phyloP scores from a whole-genome alignment of 2,329 filamentous ascomycete genomes.

The Nigrograna mackinnonii region DNA sequence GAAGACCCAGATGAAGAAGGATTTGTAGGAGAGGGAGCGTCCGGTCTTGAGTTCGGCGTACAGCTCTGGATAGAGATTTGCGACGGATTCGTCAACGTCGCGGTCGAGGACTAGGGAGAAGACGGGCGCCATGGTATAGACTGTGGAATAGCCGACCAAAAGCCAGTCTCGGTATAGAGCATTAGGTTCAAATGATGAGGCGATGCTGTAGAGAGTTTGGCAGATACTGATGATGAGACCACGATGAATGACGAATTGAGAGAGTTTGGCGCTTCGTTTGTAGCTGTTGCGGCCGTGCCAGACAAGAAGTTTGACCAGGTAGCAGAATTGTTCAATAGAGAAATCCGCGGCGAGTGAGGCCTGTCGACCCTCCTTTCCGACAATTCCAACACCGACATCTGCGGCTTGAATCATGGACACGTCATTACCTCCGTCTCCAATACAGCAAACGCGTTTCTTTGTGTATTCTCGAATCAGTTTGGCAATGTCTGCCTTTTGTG shows the following conservation, averaged over 20 bases:
- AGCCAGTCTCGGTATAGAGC: conserved; percentile 95
- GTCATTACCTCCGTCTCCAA: conserved; percentile 97
- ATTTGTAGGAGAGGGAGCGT: conserved; percentile 84
- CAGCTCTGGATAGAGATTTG: conserved; percentile 93
- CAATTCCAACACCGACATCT: conserved; percentile 96
- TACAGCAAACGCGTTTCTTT: conserved; percentile 94
- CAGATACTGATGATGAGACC: conserved; percentile 94
- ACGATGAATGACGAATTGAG: conserved; percentile 97
- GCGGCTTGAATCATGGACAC: conserved; percentile 99
- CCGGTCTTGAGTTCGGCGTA: conserved; percentile 97
- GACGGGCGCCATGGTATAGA: conserved; percentile 93
- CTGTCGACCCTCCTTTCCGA: conserved; percentile 95
- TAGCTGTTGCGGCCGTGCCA: conserved; percentile 99
- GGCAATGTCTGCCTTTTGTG: conserved; percentile 94
- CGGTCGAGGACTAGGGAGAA: conserved; percentile 92
- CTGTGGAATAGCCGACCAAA: conserved; percentile 91
- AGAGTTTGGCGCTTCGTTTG: conserved; percentile 92
- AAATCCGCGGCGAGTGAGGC: conserved; percentile 95
- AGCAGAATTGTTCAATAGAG: conserved; percentile 91
- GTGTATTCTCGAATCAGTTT: conserved; percentile 88
- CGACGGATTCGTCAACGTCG: conserved; percentile 91
- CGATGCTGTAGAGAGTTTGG: conserved; percentile 97
- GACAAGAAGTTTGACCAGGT: conserved; percentile 94
- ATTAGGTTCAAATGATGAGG: conserved; percentile 88
- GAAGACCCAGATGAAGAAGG: conserved; percentile 95